Evolutionary conservation across 1,284 basidiomycete genomes (phyloP), one percentile per base, ranked within the genome.

Genomic region (Pholiota adiposa): DNA sequence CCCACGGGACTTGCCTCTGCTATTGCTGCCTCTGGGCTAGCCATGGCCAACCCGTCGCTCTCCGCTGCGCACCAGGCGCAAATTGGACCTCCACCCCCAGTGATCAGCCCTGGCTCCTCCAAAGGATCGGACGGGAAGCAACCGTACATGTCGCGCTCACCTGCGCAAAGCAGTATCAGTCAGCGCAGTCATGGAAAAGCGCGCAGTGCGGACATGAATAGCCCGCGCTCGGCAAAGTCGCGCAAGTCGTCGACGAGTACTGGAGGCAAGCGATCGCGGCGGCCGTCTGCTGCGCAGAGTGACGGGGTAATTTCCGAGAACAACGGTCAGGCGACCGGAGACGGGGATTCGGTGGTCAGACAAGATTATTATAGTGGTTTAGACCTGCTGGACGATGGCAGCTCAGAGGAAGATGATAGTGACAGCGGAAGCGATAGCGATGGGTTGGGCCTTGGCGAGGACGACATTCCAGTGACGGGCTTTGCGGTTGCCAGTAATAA

Each of bases 401-500:
- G 66, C 41, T 70, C 69, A 4, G 72, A 71, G 21, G 74, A 71
- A 25, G 70, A 68, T 16, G 70, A 69, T 3, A 66, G 64, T 53
- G 66, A 60, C 43, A 67, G 64, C 41, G 65, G 57, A 43, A 65
- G 63, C 50, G 63, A 62, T 31, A 67, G 67, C 43, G 65, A 64
- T 31, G 65, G 60, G 65, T 69, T 90, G 63, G 82, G 86, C 68
- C 67, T 88, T 36, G 80, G 79, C 48, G 84, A 86, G 55, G 85
- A 87, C 58, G 88, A 90, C 66, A 91, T 92, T 8, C 90, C 90
- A 0, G 89, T 93, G 12, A 93, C 92, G 2, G 96, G 97, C 2
- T 99, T 98, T 73, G 97, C 97, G 0, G 96, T 99, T 11, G 97
- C 97, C 6, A 97, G 94, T 73, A 94, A 90, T 67, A 95, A 95